Base-by-base conservation (phyloP, 305 asterid species). In the Solanum hybrid region DNA sequence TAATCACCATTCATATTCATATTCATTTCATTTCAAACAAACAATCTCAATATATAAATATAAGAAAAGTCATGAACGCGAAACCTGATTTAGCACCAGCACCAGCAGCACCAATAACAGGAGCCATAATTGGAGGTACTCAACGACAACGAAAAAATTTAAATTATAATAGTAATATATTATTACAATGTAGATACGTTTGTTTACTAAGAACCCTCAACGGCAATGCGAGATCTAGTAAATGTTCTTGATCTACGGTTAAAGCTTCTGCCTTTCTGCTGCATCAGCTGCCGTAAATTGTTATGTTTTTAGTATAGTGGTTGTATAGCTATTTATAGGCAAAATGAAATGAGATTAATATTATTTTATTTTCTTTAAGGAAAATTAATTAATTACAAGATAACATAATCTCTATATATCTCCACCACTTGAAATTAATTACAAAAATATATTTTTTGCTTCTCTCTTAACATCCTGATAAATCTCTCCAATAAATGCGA, bases 191-290 rank as follows among this genome's bases (percentile, higher is more conserved):
- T 84, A 26, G 31, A 28, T 46, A 46, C 6, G 37, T 16, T 8
- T 20, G 69, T 29, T 11, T 20, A 51, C 88, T 91, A 97, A 92
- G 64, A 91, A 89, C 99, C 98, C 94, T 97, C 97, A 88, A 97
- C 89, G 86, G 99, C 99, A 91, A 93, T 92, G 91, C 98, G 98
- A 89, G 98, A 94, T 94, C 99, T 94, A 61, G 99, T 94, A 93
- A 95, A 97, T 31, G 95, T 91, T 94, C 98, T 94, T 90, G 97
- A 96, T 94, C 98, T 95, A 90, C 97, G 94, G 92, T 96, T 93
- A 71, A 79, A 8, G 42, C 91, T 89, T 91, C 92, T 93, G n/a
- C 99, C 99, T 92, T 92, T 97, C 91, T 95, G 99, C 82, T 95
- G 96, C 99, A 97, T 97, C 91, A 73, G 92, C 91, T 89, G 8